Percentiles rank a stretch among this genome's conserved stretches.
phyloP scores from a whole-genome alignment of 345 rosid species.

The Tarenaya hassleriana region DNA sequence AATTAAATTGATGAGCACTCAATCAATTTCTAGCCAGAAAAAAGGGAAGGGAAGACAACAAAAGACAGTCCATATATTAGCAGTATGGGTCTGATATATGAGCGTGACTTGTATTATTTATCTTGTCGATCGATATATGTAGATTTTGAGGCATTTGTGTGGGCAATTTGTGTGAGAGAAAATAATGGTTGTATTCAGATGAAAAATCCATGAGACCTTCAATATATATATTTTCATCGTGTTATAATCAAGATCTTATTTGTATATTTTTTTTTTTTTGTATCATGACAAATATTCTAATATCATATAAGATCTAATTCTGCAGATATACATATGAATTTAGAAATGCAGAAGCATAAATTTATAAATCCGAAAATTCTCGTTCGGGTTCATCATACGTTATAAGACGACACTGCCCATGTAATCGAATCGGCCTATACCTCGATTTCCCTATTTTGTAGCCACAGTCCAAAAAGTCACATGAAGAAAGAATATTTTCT shows the following conservation, averaged over 20 bases:
- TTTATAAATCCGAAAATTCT: too few relatives aligned
- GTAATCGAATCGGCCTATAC: neutral
- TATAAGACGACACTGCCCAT: neutral
- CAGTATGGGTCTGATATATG: slow-evolving; percentile 11
- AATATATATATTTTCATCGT: too few relatives aligned
- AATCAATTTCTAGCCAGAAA: slow-evolving; percentile 19
- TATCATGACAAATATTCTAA: too few relatives aligned
- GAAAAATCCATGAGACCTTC: neutral
- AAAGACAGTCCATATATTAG: slow-evolving; percentile 1
- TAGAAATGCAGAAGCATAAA: too few relatives aligned
- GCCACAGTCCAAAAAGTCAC: slow-evolving; percentile 28
- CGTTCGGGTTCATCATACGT: too few relatives aligned
- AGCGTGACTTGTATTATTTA: slow-evolving; percentile 2
- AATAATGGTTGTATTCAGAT: neutral
- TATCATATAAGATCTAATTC: too few relatives aligned
- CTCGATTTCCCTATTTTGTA: slow-evolving; percentile 7
- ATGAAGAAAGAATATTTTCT: slow-evolving; percentile 30
- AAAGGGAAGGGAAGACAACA: slow-evolving; percentile 5
- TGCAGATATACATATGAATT: too few relatives aligned
- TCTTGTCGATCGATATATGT: neutral
- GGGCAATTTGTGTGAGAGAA: neutral
- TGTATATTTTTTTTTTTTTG: too few relatives aligned
- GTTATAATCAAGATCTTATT: too few relatives aligned
- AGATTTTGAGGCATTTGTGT: too few relatives aligned
- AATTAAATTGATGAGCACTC: slow-evolving; percentile 32